Conservation (phyloP, 768 basidiomycete genomes). For the Boletus subparvulus region DNA sequence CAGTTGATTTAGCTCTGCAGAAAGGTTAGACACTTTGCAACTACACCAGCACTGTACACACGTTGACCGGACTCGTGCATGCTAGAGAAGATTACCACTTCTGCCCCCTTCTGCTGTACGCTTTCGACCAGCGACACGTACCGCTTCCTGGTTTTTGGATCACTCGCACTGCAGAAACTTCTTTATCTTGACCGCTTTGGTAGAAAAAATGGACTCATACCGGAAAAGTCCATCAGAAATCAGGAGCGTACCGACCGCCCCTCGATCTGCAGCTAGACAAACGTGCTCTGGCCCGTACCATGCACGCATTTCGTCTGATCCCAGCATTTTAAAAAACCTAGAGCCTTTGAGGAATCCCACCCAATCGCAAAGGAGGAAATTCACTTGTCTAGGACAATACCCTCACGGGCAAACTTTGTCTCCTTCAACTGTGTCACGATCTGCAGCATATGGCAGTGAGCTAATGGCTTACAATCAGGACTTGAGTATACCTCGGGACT, state of each 20-base stretch:
- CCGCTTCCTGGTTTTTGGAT: conserved; percentile 72
- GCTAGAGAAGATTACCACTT: conserved; percentile 96
- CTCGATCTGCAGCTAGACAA: conserved; percentile 83
- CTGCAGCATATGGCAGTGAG: conserved; percentile 37
- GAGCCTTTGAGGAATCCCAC: not conserved
- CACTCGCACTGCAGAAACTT: conserved; percentile 60
- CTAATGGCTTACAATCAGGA: not conserved
- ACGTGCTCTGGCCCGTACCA: conserved; percentile 99
- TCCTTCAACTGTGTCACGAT: conserved; percentile 78
- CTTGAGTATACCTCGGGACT: conserved; percentile 76
- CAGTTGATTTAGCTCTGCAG: conserved; percentile 87
- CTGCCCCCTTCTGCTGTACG: conserved; percentile 84
- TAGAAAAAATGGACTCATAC: conserved; percentile 38
- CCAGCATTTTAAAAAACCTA: conserved; percentile 98
- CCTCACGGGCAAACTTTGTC: conserved; percentile 95
- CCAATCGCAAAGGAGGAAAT: not conserved
- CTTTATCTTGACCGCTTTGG: not conserved
- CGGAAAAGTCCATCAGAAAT: conserved; percentile 96
- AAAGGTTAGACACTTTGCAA: not conserved
- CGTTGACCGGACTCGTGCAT: conserved; percentile 99
- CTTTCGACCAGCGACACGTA: conserved; percentile 89
- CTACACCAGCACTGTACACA: conserved; percentile 40
- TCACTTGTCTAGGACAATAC: conserved; percentile 85
- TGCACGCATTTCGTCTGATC: conserved; percentile 89
- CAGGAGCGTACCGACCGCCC: conserved; percentile 89